phyloP scores from a whole-genome alignment of 2,329 filamentous ascomycete species.

The Cadophora malorum region DNA sequence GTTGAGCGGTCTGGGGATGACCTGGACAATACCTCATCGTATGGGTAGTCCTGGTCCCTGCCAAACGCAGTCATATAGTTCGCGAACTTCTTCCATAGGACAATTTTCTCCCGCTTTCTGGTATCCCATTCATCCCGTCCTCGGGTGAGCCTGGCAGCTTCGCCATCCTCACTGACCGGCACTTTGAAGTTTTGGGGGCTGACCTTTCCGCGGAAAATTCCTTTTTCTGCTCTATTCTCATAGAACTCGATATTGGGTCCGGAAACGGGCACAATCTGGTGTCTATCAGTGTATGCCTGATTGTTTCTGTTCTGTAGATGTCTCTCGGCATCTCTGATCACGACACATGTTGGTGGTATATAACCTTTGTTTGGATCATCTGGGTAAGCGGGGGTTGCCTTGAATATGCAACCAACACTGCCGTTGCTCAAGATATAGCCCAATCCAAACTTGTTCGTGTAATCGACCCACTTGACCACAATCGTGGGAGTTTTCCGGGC shows the following conservation, averaged over 20 bases:
- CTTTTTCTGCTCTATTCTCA: constrained; percentile 70
- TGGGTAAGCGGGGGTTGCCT: constrained; percentile 55
- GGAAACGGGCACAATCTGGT: constrained; percentile 69
- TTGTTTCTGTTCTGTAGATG: constrained; percentile 71
- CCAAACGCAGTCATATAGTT: constrained; percentile 79
- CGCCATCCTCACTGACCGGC: constrained; percentile 60
- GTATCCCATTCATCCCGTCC: constrained; percentile 71
- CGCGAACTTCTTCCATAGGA: constrained; percentile 76
- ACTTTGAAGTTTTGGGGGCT: constrained; percentile 67
- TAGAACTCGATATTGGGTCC: constrained; percentile 72
- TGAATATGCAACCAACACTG: constrained; percentile 73
- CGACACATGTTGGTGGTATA: constrained; percentile 73
- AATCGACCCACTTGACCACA: constrained; percentile 85
- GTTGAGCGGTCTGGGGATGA: constrained; percentile 31
- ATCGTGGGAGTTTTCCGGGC: constrained; percentile 64
- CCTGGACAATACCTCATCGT: constrained; percentile 53
- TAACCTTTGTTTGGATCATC: constrained; percentile 56
- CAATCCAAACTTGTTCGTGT: constrained; percentile 84
- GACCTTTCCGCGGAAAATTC: constrained; percentile 68
- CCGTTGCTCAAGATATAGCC: constrained; percentile 86
- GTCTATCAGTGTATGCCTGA: constrained; percentile 59
- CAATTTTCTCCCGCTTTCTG: constrained; percentile 68
- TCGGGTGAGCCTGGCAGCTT: constrained; percentile 64
- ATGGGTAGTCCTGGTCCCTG: constrained; percentile 66
- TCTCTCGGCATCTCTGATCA: constrained; percentile 73